Evolutionary conservation across 163 green algal species (phyloP), one percentile per base, ranked within the genome.

Genomic region (Scenedesmus sp.): DNA sequence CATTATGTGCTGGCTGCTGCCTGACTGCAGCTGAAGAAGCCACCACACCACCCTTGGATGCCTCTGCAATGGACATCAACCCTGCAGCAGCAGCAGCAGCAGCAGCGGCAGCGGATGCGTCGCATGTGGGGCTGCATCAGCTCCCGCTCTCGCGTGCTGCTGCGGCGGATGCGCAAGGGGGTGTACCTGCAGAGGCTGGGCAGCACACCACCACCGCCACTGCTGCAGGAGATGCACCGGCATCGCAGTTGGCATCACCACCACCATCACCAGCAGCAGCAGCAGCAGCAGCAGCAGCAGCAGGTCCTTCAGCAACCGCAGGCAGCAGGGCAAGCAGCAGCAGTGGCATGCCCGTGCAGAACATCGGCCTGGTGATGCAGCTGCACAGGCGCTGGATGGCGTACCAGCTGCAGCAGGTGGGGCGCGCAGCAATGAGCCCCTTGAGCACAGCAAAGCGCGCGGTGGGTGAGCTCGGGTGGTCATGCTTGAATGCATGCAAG

Each of bases 1-100:
- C 33, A 2, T 49, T 37, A 5, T 80, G 1, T 81, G 16, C 15
- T 53, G 53, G 56, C 59, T 70, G 30, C 46, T 73, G 22, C 20
- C n/a, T 59, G 24, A 7, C n/a, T 82, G 88, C 81, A 92, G 88
- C 81, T 53, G 88, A 92, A 49, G 88, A 92, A n/a, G 68, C 68
- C 44, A 85, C 10, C 61, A 92, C 81, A 4, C 16, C 88, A 16
- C 73, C 85, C n/a, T 43, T 90, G 44, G 85, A 90, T 16, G n/a
- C 85, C 6, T 24, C 68, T 3, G 70, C 68, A 43, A 83, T 80
- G 30, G 84, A 89, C 84, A 9, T 84, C 20, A 42, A 56, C 78
- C 9, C 40, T 40, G 78, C 78, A 53, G 78, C 78, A 37, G 42
- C 78, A 84, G 76, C 70, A 81, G 70, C 33, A 42, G 73, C 15